Evolutionary conservation across 768 basidiomycete species (phyloP), one percentile per base, ranked within the genome.

Genomic region (Leccinum imitatum): DNA sequence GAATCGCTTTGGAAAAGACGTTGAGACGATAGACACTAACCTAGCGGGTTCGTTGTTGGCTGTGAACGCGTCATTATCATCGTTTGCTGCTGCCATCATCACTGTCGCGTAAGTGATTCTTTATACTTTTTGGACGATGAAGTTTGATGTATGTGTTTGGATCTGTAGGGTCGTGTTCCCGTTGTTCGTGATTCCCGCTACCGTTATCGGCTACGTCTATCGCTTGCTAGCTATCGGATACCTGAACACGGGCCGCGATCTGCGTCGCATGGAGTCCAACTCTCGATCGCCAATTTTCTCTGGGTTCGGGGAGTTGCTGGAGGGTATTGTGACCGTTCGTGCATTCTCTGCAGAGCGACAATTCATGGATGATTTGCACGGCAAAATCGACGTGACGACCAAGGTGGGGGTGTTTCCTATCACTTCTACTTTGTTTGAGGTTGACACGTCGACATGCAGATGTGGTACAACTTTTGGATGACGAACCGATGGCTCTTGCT

Each of bases 381-480:
- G 64, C 2, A 92, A 91, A 70, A 82, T 94, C 31, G 89, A 93
- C 62, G 74, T 80, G 53, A 93, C 89, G n/a, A 93, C 84, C 11
- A 84, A 87, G 84, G 89, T 88, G 58, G 39, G 44, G 6, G 65
- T 57, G 11, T 52, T 33, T 37, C 23, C 13, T 15, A 6, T 7
- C n/a, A 2, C 5, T 11, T 21, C 6, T 54, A 8, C 23, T 10
- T 27, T 57, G 27, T 3, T 4, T 10, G n/a, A 25, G 9, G 41
- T 14, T 64, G 25, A 63, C 35, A n/a, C 46, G 15, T 23, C 19
- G 11, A 1, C 15, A 8, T 13, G 8, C 6, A 68, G 87, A 89
- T 91, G 89, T 91, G 87, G 88, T 91, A 92, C 69, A 82, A 77
- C 14, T 90, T 90, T 73, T 93, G 93, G 93, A 93, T 94, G 91